phyloP scores from a whole-genome alignment of 2,329 filamentous ascomycete genomes.

The Lecanoromycetidae sp. region DNA sequence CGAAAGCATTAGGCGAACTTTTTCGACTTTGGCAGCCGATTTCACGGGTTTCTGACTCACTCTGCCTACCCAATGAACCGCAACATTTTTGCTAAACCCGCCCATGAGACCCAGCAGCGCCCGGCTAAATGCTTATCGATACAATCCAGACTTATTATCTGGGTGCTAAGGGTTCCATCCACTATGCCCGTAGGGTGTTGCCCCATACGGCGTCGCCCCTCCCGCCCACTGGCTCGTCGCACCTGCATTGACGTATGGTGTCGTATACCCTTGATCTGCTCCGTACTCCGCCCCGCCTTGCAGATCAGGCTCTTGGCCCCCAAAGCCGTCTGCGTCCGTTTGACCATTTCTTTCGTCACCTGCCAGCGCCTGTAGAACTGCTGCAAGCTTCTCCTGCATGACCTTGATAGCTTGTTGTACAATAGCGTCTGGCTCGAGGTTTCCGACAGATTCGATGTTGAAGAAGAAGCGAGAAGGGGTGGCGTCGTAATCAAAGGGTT shows the following conservation, averaged over 20 bases:
- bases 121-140: constrained; percentile 1
- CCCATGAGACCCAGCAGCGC: not conserved
- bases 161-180: constrained; percentile 19
- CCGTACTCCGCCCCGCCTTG: constrained; percentile 28
- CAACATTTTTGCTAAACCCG: no score
- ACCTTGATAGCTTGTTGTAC: constrained; percentile 79
- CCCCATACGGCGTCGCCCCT: constrained; percentile 45
- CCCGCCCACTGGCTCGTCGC: constrained; percentile 55
- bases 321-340: constrained; percentile 30
- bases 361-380: constrained; percentile 51
- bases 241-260: constrained; percentile 47
- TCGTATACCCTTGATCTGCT: constrained; percentile 50
- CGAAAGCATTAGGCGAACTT: no score
- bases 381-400: constrained; percentile 79
- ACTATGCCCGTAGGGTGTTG: constrained; percentile 48
- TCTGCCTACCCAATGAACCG: no score
- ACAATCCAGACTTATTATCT: not conserved
- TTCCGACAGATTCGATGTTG: constrained; percentile 80
- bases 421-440: constrained; percentile 78
- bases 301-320: constrained; percentile 41
- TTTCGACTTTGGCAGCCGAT: no score
- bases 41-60: no score
- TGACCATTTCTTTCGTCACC: constrained; percentile 41
- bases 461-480: constrained; percentile 79
- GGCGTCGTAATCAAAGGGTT: constrained; percentile 83